phyloP scores from a whole-genome alignment of 140 eudicot genomes.

The Anethum foeniculum region DNA sequence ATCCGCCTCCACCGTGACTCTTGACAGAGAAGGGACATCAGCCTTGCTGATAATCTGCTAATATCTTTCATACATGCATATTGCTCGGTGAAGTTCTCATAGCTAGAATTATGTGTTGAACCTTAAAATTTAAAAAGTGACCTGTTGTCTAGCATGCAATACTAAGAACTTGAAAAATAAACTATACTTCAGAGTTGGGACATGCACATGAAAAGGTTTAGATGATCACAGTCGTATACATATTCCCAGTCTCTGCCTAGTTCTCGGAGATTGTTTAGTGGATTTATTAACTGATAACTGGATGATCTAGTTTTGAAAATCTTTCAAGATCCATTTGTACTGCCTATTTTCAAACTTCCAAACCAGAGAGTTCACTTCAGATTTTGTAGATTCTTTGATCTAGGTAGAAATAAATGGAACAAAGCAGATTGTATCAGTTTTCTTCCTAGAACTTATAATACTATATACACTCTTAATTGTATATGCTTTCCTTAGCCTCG shows the following conservation, averaged over 20 bases:
- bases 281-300: background rate
- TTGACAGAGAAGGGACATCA: background rate
- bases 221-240: background rate
- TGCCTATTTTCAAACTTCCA: too few relatives aligned
- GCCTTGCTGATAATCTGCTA: background rate
- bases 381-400: too few relatives aligned
- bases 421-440: too few relatives aligned
- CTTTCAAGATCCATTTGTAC: background rate
- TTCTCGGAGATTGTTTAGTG: background rate
- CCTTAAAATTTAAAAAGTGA: background rate
- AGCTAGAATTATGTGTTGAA: background rate
- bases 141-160: background rate
- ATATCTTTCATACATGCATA: too few relatives aligned
- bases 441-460: too few relatives aligned
- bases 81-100: too few relatives aligned
- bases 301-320: background rate
- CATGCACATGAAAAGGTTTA: background rate
- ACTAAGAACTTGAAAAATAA: too few relatives aligned
- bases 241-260: background rate
- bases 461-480: too few relatives aligned
- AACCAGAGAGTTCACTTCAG: too few relatives aligned
- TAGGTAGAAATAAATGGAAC: too few relatives aligned
- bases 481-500: too few relatives aligned
- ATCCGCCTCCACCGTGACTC: too few relatives aligned
- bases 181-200: background rate